These are phyloP conservation scores for Picea glauca DNA, from an alignment of 75 land plant genomes.

Conservation along the genomic window DNA sequence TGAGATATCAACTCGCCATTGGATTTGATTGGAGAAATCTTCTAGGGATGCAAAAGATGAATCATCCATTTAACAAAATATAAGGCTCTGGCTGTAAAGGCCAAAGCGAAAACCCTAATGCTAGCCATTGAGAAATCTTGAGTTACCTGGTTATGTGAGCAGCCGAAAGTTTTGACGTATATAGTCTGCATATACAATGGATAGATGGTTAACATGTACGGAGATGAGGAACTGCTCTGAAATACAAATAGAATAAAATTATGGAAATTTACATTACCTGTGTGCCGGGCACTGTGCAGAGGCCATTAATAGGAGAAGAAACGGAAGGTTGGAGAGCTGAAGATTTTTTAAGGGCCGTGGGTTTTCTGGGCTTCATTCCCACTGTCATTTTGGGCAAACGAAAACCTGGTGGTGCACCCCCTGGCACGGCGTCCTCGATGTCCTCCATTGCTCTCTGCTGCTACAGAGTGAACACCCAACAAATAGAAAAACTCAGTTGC, in stretches of 20 bases:
- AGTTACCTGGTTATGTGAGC: constrained; percentile 90
- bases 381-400: constrained; percentile 49
- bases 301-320: constrained; percentile 6
- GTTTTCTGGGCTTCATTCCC: constrained; percentile 27
- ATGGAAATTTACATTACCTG: constrained; percentile 35
- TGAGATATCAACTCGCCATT: background rate
- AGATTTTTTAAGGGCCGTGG: constrained; percentile 1
- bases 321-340: background rate
- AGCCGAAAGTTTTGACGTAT: constrained; percentile 90
- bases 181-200: constrained; percentile 49
- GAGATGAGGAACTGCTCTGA: background rate
- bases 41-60: background rate
- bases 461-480: too few relatives aligned
- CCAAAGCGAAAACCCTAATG: background rate
- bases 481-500: too few relatives aligned
- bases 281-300: constrained; percentile 50
- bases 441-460: constrained; percentile 51
- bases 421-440: constrained; percentile 71
- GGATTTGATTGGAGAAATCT: background rate
- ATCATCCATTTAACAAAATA: background rate
- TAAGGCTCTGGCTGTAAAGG: too few relatives aligned
- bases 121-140: background rate
- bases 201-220: background rate
- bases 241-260: background rate
- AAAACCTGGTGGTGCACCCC: constrained; percentile 55